Conservation (phyloP, 768 basidiomycete genomes). For the Tricholoma saponaceum region DNA sequence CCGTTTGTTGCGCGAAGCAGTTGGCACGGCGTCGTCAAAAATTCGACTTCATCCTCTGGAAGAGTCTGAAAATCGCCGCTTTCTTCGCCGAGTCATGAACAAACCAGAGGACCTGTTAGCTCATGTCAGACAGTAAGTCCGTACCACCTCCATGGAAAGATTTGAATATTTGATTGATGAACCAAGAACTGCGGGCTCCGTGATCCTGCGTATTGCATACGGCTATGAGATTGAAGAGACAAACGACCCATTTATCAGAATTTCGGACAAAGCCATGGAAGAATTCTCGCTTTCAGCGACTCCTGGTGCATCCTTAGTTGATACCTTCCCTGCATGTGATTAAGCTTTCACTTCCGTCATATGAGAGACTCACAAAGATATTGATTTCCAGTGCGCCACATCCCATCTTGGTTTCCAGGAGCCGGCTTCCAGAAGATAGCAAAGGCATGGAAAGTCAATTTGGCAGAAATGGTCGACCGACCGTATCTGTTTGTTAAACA, state of each 20-base stretch:
- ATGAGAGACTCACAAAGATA: slow-evolving; percentile 26
- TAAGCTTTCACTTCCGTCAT: not conserved
- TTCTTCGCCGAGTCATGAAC: too few relatives aligned
- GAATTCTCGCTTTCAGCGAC: too few relatives aligned
- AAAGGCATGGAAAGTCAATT: too few relatives aligned
- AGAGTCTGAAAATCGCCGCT: too few relatives aligned
- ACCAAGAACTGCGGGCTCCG: slow-evolving; percentile 47
- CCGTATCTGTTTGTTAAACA: too few relatives aligned
- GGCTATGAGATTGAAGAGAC: too few relatives aligned
- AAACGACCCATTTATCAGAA: slow-evolving; percentile 51
- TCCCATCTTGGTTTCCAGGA: too few relatives aligned
- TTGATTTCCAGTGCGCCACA: too few relatives aligned
- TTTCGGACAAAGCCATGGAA: slow-evolving; percentile 48
- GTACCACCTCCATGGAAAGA: not conserved
- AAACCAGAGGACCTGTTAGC: slow-evolving; percentile 42
- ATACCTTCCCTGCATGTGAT: slow-evolving; percentile 46
- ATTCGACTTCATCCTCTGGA: slow-evolving; percentile 39
- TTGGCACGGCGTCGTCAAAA: slow-evolving; percentile 40
- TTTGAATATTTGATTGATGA: not conserved
- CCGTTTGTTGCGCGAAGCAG: slow-evolving; percentile 45
- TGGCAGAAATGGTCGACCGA: too few relatives aligned
- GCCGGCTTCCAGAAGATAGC: slow-evolving; percentile 63
- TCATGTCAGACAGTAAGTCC: slow-evolving; percentile 45
- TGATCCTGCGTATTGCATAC: slow-evolving; percentile 49
- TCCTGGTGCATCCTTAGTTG: slow-evolving; percentile 50